Conservation (phyloP, 371 early-diverging fungal species). For the Amoeboaphelidium protococcarum region DNA sequence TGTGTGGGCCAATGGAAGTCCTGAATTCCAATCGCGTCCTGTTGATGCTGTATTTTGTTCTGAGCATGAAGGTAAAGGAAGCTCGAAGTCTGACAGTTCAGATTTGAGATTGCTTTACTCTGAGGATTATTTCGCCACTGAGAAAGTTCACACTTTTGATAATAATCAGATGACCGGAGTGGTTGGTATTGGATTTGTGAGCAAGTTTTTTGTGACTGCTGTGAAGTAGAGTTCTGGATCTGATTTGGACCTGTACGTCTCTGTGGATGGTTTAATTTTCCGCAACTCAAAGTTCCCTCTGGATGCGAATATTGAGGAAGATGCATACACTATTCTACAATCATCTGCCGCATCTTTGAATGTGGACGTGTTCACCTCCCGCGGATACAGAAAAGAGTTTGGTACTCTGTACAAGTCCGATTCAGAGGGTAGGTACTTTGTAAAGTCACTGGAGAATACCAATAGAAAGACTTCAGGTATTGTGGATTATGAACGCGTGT, state of each 20-base stretch:
- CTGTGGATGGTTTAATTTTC: neutral
- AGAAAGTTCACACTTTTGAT: no score
- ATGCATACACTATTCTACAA: slow-evolving; percentile 50
- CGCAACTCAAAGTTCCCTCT: neutral
- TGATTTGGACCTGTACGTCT: neutral
- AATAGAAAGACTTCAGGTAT: slow-evolving; percentile 39
- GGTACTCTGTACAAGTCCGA: slow-evolving; percentile 71
- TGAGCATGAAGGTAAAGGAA: no score
- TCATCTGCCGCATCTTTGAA: slow-evolving; percentile 33
- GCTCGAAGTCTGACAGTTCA: no score
- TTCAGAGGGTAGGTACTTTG: slow-evolving; percentile 68
- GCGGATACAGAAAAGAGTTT: slow-evolving; percentile 8
- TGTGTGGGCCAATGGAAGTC: no score
- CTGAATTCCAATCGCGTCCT: no score
- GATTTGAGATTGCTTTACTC: no score
- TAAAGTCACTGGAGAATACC: slow-evolving; percentile 39
- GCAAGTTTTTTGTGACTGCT: neutral
- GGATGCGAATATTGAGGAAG: slow-evolving; percentile 6
- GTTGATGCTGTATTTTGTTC: no score
- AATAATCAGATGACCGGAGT: no score
- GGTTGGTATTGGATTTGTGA: no score
- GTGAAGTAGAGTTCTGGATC: neutral
- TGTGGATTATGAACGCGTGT: slow-evolving; percentile 70
- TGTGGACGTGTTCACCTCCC: slow-evolving; percentile 21
- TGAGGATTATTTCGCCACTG: no score